Conservation (phyloP, 805 yeast genomes). For the Jamesozyma spencerorum region DNA sequence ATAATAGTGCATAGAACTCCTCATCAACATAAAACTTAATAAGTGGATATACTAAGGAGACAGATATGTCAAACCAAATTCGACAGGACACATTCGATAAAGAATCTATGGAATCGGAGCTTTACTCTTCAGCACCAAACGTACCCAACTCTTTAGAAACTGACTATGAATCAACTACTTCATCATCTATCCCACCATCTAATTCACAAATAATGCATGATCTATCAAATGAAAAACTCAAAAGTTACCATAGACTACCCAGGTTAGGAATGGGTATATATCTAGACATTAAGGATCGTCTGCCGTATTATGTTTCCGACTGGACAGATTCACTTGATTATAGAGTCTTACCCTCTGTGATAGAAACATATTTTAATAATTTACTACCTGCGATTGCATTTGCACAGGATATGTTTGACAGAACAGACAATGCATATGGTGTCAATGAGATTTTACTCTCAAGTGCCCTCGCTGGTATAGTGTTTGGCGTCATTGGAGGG, state of each 20-base stretch:
- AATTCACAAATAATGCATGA: no score
- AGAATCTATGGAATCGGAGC: no score
- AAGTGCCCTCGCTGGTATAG: conserved; percentile 80
- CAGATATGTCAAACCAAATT: no score
- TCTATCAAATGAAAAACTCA: no score
- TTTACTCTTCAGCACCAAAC: no score
- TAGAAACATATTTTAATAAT: conserved; percentile 82
- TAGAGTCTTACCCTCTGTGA: conserved; percentile 76
- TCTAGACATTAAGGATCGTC: conserved; percentile 30
- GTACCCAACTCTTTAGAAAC: no score
- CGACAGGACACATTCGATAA: no score
- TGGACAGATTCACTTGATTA: conserved; percentile 79
- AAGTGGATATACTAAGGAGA: no score
- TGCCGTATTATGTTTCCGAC: conserved; percentile 67
- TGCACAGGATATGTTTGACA: conserved; percentile 94
- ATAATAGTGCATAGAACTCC: no score
- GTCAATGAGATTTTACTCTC: conserved; percentile 81
- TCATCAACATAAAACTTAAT: no score
- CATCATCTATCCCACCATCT: no score
- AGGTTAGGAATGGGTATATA: conserved; percentile 29
- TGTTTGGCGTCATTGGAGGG: conserved; percentile 78
- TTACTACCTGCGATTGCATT: conserved; percentile 89
- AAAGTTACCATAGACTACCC: conserved; percentile 11
- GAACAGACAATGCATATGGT: conserved; percentile 79
- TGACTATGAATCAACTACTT: no score